A percentile compares a stretch with the other conserved stretches of the same genome.
These are phyloP conservation scores for Voacanga thouarsii DNA, from an alignment of 257 asterid species.

Conservation along the genomic window DNA sequence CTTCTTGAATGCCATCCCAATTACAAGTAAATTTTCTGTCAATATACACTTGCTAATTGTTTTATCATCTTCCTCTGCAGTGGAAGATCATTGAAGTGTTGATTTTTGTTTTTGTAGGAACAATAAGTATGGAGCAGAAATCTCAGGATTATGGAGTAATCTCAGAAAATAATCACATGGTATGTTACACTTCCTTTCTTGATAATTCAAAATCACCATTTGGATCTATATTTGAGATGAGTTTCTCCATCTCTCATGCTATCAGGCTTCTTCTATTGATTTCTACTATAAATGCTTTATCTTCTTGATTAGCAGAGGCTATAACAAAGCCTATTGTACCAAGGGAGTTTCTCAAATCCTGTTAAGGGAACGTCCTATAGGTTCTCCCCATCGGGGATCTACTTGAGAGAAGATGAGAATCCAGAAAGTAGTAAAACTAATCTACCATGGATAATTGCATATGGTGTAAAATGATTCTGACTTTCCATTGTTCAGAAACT, in stretches of 20 bases:
- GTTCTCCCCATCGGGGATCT: too few species aligned
- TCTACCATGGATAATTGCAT: too few species aligned
- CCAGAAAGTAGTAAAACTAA: not conserved
- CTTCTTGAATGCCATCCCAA: slow-evolving; percentile 44
- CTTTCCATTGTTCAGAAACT: too few species aligned
- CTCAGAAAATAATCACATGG: slow-evolving; percentile 28
- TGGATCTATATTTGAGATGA: not conserved
- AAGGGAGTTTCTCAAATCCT: too few species aligned
- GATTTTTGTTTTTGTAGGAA: slow-evolving; percentile 36
- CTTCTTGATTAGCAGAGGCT: too few species aligned
- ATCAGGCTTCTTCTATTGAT: not conserved
- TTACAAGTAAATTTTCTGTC: slow-evolving; percentile 36
- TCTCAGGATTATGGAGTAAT: slow-evolving; percentile 17
- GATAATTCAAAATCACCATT: not conserved
- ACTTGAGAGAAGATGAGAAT: not conserved
- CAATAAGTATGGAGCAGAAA: slow-evolving; percentile 30
- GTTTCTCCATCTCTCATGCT: not conserved
- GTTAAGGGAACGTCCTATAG: too few species aligned
- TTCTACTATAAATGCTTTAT: too few species aligned
- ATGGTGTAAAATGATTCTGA: too few species aligned
- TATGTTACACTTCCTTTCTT: slow-evolving; percentile 5
- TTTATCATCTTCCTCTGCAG: not conserved
- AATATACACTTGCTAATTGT: not conserved
- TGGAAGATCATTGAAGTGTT: not conserved
- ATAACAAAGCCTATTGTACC: too few species aligned